Evolutionary conservation across 345 rosid genomes (phyloP).

Genomic region (Euphorbia pulcherrima): DNA sequence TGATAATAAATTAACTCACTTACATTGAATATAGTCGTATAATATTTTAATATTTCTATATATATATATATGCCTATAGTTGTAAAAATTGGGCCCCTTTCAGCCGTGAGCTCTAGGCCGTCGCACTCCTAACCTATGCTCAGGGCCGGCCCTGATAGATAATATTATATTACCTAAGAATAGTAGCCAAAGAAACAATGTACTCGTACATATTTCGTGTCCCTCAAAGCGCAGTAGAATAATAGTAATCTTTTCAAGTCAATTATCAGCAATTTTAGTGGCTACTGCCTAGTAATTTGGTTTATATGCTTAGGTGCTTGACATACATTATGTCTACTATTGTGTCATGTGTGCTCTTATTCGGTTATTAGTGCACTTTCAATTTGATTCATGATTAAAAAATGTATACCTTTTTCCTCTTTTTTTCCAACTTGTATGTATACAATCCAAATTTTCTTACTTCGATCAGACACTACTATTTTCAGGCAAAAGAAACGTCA

Average conservation of each 20-base stretch:
- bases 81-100: too few relatives aligned
- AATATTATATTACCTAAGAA: background rate
- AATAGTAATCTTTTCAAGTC: background rate
- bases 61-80: too few relatives aligned
- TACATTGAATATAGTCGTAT: too few relatives aligned
- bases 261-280: background rate
- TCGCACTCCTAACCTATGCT: too few relatives aligned
- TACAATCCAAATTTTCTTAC: background rate
- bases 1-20: too few relatives aligned
- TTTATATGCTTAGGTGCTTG: background rate
- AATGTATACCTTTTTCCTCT: background rate
- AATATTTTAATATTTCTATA: too few relatives aligned
- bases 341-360: background rate
- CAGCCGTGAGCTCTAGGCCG: too few relatives aligned
- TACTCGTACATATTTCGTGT: background rate
- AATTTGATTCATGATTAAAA: background rate
- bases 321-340: background rate
- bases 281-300: background rate
- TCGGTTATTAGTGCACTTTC: background rate
- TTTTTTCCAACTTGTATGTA: too few relatives aligned
- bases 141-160: too few relatives aligned
- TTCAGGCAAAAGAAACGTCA: background rate
- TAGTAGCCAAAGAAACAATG: background rate
- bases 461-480: background rate
- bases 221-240: background rate